A percentile compares a stretch with the other conserved stretches of the same genome.
These are phyloP conservation scores for Melaleuca quinquenervia DNA, from an alignment of 345 rosid species.

Conservation along the genomic window DNA sequence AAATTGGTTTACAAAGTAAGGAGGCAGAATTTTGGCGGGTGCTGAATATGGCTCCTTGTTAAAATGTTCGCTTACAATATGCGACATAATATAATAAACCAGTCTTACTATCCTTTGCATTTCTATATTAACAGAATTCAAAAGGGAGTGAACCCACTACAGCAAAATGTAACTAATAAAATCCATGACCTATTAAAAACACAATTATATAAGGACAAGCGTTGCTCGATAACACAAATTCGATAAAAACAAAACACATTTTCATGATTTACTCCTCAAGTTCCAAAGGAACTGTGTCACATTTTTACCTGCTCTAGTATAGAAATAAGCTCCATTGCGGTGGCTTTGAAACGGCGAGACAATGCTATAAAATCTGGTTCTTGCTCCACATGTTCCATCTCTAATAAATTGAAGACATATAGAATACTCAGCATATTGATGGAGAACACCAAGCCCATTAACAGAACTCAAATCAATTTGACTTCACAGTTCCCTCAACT, in stretches of 20 bases:
- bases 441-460: background rate
- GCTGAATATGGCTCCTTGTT: background rate
- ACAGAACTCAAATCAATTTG: background rate
- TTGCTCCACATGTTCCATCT: constrained; percentile 93
- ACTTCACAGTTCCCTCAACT: background rate
- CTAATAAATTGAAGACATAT: constrained; percentile 27
- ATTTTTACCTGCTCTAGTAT: constrained; percentile 83
- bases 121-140: background rate
- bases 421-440: constrained; percentile 1
- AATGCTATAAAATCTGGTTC: constrained; percentile 73
- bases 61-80: background rate
- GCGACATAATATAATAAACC: background rate
- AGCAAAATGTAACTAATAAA: background rate
- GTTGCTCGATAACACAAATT: background rate
- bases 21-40: background rate
- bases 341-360: constrained; percentile 91
- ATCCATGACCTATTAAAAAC: background rate
- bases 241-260: background rate
- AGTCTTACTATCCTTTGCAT: background rate
- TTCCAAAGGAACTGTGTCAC: background rate
- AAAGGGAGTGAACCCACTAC: background rate
- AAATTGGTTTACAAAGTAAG: background rate
- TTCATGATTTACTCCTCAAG: background rate
- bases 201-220: background rate
- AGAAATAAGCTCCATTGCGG: constrained; percentile 95